These are phyloP conservation scores for Phytophthora litchii DNA, from an alignment of 352 stramenopile species.

Conservation along the genomic window DNA sequence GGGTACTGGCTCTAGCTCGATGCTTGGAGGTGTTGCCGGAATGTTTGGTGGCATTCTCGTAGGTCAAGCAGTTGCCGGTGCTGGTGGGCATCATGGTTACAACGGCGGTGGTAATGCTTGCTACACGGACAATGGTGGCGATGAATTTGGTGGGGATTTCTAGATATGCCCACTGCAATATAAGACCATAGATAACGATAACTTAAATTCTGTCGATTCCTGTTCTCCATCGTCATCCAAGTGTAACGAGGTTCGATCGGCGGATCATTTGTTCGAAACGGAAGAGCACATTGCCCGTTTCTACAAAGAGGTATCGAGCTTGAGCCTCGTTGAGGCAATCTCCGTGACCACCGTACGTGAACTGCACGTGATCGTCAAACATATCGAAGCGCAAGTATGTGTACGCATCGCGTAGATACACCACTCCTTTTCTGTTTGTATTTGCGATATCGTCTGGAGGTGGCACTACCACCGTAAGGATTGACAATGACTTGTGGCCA, in stretches of 20 bases:
- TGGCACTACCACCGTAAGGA: slow-evolving; percentile 39
- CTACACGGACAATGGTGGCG: slow-evolving; percentile 20
- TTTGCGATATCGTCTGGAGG: slow-evolving; percentile 34
- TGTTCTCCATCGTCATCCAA: slow-evolving; percentile 11
- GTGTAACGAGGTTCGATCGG: slow-evolving; percentile 37
- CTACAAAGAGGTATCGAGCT: slow-evolving; percentile 46
- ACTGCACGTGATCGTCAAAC: slow-evolving; percentile 40
- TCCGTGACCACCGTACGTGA: slow-evolving; percentile 46
- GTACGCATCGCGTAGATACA: slow-evolving; percentile 45
- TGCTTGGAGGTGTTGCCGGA: slow-evolving; percentile 32
- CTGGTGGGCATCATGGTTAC: slow-evolving; percentile 19
- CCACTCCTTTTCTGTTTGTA: slow-evolving; percentile 36
- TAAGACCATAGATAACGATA: slow-evolving; percentile 18
- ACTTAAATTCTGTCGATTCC: slow-evolving; percentile 8
- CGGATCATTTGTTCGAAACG: slow-evolving; percentile 52
- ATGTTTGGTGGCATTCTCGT: slow-evolving; percentile 33
- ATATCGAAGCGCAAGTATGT: slow-evolving; percentile 57
- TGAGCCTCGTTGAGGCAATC: slow-evolving; percentile 42
- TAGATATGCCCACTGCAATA: slow-evolving; percentile 2
- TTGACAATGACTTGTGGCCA: slow-evolving; percentile 33
- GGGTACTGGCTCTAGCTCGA: slow-evolving; percentile 29
- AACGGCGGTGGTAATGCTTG: slow-evolving; percentile 5
- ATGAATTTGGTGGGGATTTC: slow-evolving; percentile 42
- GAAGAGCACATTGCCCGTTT: slow-evolving; percentile 47
- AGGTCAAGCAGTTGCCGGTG: slow-evolving; percentile 21